Conservation (phyloP, 306 rosid species). For the Adenanthera pavonina region DNA sequence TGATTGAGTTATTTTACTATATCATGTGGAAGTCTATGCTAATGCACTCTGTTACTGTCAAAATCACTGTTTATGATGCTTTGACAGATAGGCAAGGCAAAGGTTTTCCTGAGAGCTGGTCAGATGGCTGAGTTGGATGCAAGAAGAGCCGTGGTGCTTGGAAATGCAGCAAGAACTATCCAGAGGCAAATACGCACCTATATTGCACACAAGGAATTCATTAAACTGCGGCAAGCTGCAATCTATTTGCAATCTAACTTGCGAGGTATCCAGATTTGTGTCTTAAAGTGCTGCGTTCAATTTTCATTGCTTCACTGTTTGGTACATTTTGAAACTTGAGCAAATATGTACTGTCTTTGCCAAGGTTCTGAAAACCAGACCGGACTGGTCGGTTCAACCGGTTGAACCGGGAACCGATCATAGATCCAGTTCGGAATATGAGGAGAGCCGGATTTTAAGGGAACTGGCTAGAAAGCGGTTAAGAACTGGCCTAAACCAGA, state of each 20-base stretch:
- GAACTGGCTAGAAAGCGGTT: too few species aligned
- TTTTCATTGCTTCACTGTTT: slow-evolving; percentile 36
- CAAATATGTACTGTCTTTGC: neutral
- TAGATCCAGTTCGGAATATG: too few species aligned
- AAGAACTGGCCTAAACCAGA: too few species aligned
- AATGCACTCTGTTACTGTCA: slow-evolving; percentile 25
- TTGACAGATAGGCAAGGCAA: slow-evolving; percentile 93
- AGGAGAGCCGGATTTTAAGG: too few species aligned
- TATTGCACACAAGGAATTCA: slow-evolving; percentile 92
- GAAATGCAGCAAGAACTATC: slow-evolving; percentile 89
- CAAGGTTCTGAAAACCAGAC: too few species aligned
- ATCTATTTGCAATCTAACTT: slow-evolving; percentile 80
- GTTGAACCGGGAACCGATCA: too few species aligned
- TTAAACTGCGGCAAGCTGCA: slow-evolving; percentile 82
- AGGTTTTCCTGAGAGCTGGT: slow-evolving; percentile 95
- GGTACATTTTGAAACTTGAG: slow-evolving; percentile 19
- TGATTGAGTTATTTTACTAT: slow-evolving; percentile 11
- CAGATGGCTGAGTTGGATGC: slow-evolving; percentile 99
- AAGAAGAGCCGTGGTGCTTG: slow-evolving; percentile 95
- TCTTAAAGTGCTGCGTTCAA: slow-evolving; percentile 35
- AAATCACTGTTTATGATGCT: slow-evolving; percentile 52
- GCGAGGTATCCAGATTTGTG: slow-evolving; percentile 68
- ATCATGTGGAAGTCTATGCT: slow-evolving; percentile 19
- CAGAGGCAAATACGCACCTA: slow-evolving; percentile 94
- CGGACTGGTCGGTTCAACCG: too few species aligned